Conservation (phyloP, 495 filamentous ascomycete genomes). For the Xylaria scruposa region DNA sequence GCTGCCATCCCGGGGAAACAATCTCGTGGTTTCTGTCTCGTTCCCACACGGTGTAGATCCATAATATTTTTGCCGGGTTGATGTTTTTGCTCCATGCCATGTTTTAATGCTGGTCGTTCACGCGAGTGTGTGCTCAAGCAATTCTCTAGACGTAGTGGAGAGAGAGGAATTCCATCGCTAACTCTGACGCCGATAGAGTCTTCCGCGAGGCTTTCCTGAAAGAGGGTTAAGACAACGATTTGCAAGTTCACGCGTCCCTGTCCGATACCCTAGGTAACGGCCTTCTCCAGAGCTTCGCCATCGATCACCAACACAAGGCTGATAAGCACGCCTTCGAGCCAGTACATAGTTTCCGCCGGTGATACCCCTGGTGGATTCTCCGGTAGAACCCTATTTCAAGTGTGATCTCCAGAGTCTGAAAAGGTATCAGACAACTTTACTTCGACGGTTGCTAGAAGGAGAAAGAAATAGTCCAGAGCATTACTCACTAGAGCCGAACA, state of each 20-base stretch:
- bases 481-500: not conserved
- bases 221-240: constrained; percentile 4
- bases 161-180: not conserved
- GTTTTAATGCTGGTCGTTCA: not conserved
- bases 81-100: not conserved
- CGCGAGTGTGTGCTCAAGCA: not conserved
- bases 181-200: not conserved
- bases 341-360: constrained; percentile 7
- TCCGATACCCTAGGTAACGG: not conserved
- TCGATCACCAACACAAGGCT: not conserved
- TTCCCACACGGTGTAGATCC: no score
- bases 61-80: not conserved
- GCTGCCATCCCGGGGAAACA: no score
- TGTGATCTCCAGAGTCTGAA: no score
- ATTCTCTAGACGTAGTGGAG: not conserved
- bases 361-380: not conserved
- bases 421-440: no score
- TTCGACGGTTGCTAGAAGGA: no score
- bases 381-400: not conserved
- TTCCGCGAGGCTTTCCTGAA: constrained; percentile 3
- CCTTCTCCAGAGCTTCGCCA: not conserved
- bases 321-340: constrained; percentile 1
- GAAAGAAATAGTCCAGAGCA: no score
- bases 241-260: constrained; percentile 1
- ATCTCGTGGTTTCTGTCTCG: no score